Evolutionary conservation across 148 eudicot genomes (phyloP).

Genomic region (Linanthus parryae): DNA sequence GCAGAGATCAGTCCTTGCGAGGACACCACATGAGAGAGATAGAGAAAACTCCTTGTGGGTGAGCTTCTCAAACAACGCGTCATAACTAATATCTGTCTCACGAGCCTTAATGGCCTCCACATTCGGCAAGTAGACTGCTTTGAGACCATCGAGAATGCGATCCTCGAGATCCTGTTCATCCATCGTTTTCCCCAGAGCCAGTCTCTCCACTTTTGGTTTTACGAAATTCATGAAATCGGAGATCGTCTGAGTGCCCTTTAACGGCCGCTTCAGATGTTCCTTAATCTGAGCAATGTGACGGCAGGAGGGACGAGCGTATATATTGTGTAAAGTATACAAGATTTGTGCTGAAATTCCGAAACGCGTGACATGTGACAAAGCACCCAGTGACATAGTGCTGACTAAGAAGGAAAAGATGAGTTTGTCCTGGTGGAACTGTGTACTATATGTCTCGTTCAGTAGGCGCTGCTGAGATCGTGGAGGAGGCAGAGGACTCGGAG

Average conservation of each 20-base stretch:
- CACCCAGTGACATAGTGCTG: background rate
- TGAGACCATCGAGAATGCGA: background rate
- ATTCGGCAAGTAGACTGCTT: background rate
- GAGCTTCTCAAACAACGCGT: background rate
- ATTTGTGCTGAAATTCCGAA: background rate
- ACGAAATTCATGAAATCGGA: background rate
- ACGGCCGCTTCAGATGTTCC: background rate
- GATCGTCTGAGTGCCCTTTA: background rate
- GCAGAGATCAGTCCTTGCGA: background rate
- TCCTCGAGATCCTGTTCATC: background rate
- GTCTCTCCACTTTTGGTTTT: background rate
- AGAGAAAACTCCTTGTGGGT: background rate
- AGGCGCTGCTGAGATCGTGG: background rate
- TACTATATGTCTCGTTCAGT: background rate
- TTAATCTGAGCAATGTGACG: background rate
- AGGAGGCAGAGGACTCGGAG: background rate
- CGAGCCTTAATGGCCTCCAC: constrained; percentile 5
- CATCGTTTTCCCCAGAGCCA: constrained; percentile 1
- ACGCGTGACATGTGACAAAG: background rate
- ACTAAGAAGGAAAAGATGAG: background rate
- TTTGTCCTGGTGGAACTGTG: background rate
- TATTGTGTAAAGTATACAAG: background rate
- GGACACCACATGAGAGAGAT: background rate
- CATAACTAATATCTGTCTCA: background rate
- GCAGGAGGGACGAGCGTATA: background rate